phyloP scores from a whole-genome alignment of 352 stramenopile genomes.

The Pythium aquatile region DNA sequence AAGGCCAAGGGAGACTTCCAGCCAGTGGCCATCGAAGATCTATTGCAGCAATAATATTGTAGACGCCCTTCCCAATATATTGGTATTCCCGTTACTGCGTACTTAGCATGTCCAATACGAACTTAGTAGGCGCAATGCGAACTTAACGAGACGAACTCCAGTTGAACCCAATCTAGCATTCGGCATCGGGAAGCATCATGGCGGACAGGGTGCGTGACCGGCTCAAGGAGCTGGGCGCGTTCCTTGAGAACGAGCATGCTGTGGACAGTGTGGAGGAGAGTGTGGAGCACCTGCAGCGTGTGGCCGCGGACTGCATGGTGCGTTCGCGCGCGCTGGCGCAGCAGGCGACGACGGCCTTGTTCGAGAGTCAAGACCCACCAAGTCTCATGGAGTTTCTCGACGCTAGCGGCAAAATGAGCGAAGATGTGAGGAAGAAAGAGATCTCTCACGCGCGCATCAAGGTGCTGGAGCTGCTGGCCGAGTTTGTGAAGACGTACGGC shows the following conservation, averaged over 20 bases:
- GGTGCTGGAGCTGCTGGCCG: conserved; percentile 48
- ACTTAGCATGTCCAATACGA: conserved; percentile 9
- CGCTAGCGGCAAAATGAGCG: conserved; percentile 39
- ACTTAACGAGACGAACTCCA: background rate
- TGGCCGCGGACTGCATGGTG: conserved; percentile 45
- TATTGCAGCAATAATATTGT: background rate
- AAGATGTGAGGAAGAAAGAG: conserved; percentile 61
- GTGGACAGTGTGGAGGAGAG: conserved; percentile 70
- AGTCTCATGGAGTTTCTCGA: conserved; percentile 63
- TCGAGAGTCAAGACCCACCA: conserved; percentile 48
- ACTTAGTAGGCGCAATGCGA: conserved; percentile 16
- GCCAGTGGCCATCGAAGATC: conserved; percentile 7
- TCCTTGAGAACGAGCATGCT: conserved; percentile 54
- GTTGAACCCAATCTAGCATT: conserved; percentile 26
- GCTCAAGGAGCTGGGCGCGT: conserved; percentile 59
- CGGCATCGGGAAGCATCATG: conserved; percentile 15
- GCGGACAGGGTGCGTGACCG: conserved; percentile 45
- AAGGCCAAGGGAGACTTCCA: too few relatives aligned
- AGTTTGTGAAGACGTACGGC: conserved; percentile 54
- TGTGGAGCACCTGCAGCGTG: conserved; percentile 50
- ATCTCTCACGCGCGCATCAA: conserved; percentile 43
- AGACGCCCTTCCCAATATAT: background rate
- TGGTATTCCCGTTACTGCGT: background rate
- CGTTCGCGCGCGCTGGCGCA: conserved; percentile 56
- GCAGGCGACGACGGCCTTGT: conserved; percentile 64